Evolutionary conservation across 331 rosid species (phyloP), one percentile per base, ranked within the genome.

Genomic region (Acacia concinna): DNA sequence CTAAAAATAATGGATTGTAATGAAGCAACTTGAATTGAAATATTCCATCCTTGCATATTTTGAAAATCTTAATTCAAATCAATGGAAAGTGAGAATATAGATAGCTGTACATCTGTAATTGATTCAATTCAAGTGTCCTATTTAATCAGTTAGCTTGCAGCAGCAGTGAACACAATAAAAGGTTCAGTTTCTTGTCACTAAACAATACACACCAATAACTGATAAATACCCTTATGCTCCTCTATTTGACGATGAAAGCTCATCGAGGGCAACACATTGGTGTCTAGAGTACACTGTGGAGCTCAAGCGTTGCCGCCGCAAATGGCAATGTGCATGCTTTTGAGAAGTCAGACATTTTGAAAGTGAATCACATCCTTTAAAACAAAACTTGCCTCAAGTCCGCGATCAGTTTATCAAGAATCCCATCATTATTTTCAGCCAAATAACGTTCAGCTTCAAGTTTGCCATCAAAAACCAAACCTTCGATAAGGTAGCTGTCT

Each of bases 401-500:
- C 81, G 57, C 73, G 35, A 89, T 82, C 76, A 87, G 73, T 87
- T 89, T 85, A 78, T 85, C 79, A 73, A 83, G 80, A 78, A 90
- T 62, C 35, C 3, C 83, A 37, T 77, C 85, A 60, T 81, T 88
- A 60, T 81, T 88, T 68, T 88, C 65, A 7, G 85, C 85, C 75
- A 90, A 83, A 88, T 73, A 82, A 31, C 25, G 71, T 82, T 89
- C 87, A 11, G 91, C 97, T 59, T 72, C 86, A 76, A 81, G 82
- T 78, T 85, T 85, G 72, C 65, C 77, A 37, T 85, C 54, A 44
- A 90, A 87, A 74, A 71, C 67, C 17, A 63, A n/a, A 73, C 92
- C 88, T 52, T 88, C 91, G 40, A 94, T 86, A 17, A 78, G 57
- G 86, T 87, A 94, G 81, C 56, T 85, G 41, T 75, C 83, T 63